Conservation (phyloP, 1,139 yeast species). For the Blastobotrys persicus region DNA sequence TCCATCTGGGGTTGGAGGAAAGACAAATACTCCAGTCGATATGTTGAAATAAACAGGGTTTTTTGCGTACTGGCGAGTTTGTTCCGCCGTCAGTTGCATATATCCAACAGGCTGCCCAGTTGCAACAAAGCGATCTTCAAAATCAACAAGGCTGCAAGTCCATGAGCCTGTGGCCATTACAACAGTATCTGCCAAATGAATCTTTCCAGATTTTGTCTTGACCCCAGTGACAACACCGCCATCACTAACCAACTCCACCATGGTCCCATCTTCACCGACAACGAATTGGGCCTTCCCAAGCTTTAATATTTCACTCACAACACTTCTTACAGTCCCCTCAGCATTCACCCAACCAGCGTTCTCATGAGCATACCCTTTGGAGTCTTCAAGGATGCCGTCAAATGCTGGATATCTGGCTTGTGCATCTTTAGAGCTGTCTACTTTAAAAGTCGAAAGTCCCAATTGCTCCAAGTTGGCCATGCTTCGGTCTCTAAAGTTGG, state of each 20-base stretch:
- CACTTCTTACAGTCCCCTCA: neutral
- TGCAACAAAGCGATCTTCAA: slow-evolving; percentile 1
- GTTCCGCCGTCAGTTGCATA: neutral
- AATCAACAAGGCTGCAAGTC: neutral
- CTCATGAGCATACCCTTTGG: neutral
- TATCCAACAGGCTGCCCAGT: neutral
- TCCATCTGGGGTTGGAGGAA: slow-evolving; percentile 1
- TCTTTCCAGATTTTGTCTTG: neutral
- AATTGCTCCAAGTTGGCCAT: neutral
- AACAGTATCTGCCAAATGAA: neutral
- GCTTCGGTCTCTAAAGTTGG: neutral
- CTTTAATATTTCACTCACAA: neutral
- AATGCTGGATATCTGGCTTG: neutral
- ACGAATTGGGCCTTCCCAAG: neutral
- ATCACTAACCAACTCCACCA: neutral
- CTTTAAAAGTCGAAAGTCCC: neutral
- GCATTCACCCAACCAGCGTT: slow-evolving; percentile 5
- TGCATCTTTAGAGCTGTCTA: neutral
- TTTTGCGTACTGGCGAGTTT: neutral
- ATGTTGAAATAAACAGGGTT: slow-evolving; percentile 5
- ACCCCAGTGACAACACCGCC: neutral
- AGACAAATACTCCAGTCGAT: neutral
- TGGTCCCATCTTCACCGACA: slow-evolving; percentile 1
- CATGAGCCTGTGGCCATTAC: neutral
- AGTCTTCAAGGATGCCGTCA: neutral